Percentiles rank a stretch among this genome's conserved stretches.
phyloP scores from a whole-genome alignment of 2,329 filamentous ascomycete genomes.

The Alternaria brassicicola region DNA sequence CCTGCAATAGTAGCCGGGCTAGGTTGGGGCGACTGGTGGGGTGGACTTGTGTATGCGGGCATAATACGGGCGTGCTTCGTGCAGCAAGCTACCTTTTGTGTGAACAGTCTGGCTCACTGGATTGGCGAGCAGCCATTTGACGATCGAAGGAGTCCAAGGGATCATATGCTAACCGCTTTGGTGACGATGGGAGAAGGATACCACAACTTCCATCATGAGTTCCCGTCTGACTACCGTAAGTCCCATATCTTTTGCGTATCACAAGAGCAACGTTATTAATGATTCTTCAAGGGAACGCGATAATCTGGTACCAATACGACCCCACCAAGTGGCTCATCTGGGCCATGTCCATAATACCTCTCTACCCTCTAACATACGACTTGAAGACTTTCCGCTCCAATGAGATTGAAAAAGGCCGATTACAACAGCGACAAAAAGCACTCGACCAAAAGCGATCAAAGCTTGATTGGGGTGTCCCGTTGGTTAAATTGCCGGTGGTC shows the following conservation, averaged over 20 bases:
- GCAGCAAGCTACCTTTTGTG: slow-evolving; percentile 60
- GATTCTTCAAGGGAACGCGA: slow-evolving; percentile 40
- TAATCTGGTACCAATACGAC: slow-evolving; percentile 48
- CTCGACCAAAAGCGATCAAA: slow-evolving; percentile 43
- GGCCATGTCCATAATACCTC: slow-evolving; percentile 37
- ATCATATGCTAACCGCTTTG: slow-evolving; percentile 48
- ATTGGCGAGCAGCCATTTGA: slow-evolving; percentile 53
- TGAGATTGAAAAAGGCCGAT: slow-evolving; percentile 50
- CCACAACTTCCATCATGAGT: slow-evolving; percentile 52
- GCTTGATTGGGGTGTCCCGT: slow-evolving; percentile 49
- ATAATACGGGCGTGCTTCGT: slow-evolving; percentile 57
- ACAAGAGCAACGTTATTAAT: not conserved
- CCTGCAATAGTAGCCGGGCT: slow-evolving; percentile 55
- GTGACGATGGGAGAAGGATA: slow-evolving; percentile 51
- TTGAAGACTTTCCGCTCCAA: slow-evolving; percentile 45
- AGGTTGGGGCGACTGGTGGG: slow-evolving; percentile 56
- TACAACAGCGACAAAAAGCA: slow-evolving; percentile 51
- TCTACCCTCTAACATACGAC: slow-evolving; percentile 43
- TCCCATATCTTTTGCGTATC: not conserved
- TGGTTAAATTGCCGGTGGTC: slow-evolving; percentile 47
- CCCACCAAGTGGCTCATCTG: slow-evolving; percentile 52
- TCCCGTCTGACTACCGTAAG: slow-evolving; percentile 39
- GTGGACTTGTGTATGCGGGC: slow-evolving; percentile 57
- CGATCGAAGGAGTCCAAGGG: slow-evolving; percentile 46
- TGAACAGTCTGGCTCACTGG: slow-evolving; percentile 60